These are phyloP conservation scores for Pseudodiploospora longispora DNA, from an alignment of 2,329 filamentous ascomycete genomes.

Conservation along the genomic window DNA sequence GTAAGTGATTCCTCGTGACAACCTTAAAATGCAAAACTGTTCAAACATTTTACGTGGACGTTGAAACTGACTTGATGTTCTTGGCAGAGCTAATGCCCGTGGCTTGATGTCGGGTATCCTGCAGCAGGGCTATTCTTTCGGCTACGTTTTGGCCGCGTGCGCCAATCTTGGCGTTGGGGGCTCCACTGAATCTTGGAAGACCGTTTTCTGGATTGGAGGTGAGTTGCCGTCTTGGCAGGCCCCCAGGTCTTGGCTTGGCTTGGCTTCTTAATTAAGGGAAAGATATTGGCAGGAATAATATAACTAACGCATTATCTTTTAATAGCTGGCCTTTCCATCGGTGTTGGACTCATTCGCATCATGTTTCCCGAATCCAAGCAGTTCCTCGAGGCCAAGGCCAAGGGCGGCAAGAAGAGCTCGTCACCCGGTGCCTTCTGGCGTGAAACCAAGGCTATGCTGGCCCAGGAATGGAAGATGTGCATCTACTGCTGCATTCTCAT, in stretches of 20 bases:
- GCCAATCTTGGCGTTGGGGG: slow-evolving; percentile 67
- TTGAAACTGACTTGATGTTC: slow-evolving; percentile 8
- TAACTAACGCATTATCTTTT: slow-evolving; percentile 2
- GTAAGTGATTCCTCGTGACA: slow-evolving; percentile 28
- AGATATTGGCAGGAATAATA: too few relatives aligned
- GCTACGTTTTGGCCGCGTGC: slow-evolving; percentile 71
- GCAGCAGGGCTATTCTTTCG: slow-evolving; percentile 74
- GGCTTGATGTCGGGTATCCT: slow-evolving; percentile 77
- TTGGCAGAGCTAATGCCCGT: slow-evolving; percentile 50
- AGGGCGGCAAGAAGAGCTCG: slow-evolving; percentile 42
- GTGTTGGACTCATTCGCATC: slow-evolving; percentile 58
- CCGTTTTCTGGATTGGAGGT: slow-evolving; percentile 62
- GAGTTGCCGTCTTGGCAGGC: slow-evolving; percentile 14
- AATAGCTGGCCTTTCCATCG: slow-evolving; percentile 55
- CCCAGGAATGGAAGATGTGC: slow-evolving; percentile 66
- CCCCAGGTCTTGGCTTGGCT: background rate
- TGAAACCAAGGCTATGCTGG: slow-evolving; percentile 61
- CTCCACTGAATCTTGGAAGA: slow-evolving; percentile 59
- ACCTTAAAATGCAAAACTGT: too few relatives aligned
- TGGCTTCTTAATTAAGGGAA: too few relatives aligned
- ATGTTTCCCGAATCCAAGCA: slow-evolving; percentile 67
- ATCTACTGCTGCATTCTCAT: slow-evolving; percentile 72
- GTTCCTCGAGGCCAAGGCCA: slow-evolving; percentile 59
- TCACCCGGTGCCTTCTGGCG: slow-evolving; percentile 53
- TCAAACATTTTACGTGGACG: too few relatives aligned